Conservation (phyloP, 495 filamentous ascomycete genomes). For the Aspergillus leporis region DNA sequence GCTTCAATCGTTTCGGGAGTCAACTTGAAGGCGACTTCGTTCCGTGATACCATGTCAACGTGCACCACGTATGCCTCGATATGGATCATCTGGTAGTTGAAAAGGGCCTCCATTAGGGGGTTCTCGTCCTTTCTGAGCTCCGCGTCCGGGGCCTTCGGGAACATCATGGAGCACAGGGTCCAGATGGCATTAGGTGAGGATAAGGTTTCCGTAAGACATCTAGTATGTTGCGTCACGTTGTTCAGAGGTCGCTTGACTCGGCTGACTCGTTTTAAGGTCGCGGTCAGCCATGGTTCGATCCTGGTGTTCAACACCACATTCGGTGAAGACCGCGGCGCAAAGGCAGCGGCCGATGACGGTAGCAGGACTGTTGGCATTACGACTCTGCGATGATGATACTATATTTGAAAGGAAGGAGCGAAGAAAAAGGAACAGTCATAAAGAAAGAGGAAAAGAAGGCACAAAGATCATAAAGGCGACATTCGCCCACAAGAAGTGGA, state of each 20-base stretch:
- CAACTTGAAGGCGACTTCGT: constrained; percentile 98
- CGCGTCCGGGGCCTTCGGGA: constrained; percentile 85
- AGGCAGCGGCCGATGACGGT: constrained; percentile 93
- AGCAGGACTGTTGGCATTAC: constrained; percentile 90
- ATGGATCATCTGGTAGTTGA: constrained; percentile 93
- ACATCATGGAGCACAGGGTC: constrained; percentile 91
- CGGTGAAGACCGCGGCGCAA: constrained; percentile 91
- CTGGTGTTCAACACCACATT: constrained; percentile 93
- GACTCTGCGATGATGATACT: constrained; percentile 31
- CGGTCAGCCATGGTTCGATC: constrained; percentile 97
- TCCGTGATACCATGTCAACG: constrained; percentile 97
- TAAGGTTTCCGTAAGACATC: constrained; percentile 95
- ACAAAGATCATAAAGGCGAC: constrained; percentile 43
- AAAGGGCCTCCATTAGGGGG: constrained; percentile 84
- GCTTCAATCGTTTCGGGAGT: constrained; percentile 96
- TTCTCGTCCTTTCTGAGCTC: constrained; percentile 85
- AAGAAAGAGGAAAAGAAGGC: constrained; percentile 28
- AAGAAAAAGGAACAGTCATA: constrained; percentile 31
- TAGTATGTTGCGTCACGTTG: constrained; percentile 93
- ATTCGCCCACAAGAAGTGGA: constrained; percentile 46
- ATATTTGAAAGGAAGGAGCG: constrained; percentile 33
- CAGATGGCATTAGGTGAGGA: constrained; percentile 92
- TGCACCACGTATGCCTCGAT: constrained; percentile 98
- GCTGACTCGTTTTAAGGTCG: constrained; percentile 96
- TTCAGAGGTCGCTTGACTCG: constrained; percentile 96